Base-by-base conservation (phyloP, 345 rosid genomes). In the Fremontodendron californicum region DNA sequence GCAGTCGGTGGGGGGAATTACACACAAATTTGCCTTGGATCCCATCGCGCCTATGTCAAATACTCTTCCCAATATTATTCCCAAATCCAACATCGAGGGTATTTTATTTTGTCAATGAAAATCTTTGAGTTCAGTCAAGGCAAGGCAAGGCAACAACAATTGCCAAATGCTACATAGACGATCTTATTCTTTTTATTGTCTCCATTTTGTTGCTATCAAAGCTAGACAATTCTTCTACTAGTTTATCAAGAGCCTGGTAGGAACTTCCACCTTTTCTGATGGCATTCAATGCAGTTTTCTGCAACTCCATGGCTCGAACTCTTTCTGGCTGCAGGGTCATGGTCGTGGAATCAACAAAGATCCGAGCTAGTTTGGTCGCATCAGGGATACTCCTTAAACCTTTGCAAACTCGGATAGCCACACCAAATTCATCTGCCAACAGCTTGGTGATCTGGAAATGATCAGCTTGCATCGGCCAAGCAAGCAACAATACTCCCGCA, bases 391-490 rank as follows among this genome's bases (percentile, higher is more conserved):
- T 77, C 0, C 66, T 65, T 0, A 81, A 82, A 43, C 86, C 92
- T 65, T 86, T 90, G 6, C 90, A 81, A 2, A 84, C 89, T 52
- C 87, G 78, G 13, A 79, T 78, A 15, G 83, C 94, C 1, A 84
- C 87, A 27, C 80, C 82, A 48, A 86, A 31, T 76, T 89, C 82
- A 7, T 94, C 93, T 5, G 90, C 90, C 81, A 91, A 57, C 39
- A 89, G 75, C 54, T 31, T 45, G 25, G 93, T 90, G 42, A 87
- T 82, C 1, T 72, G 40, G 60, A 77, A 90, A 65, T 92, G 97
- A 79, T 92, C 97, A 0, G 90, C 90, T 27, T 80, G 69, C 92
- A 90, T 88, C 1, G 94, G 93, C 95, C 94, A 92, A 10, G 93
- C 80, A 65, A 90, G 85, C 89, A 92, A 81, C 25, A 82, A 52